These are phyloP conservation scores for Chaetothyriales sp. DNA, from an alignment of 2,329 filamentous ascomycete species.

Conservation along the genomic window DNA sequence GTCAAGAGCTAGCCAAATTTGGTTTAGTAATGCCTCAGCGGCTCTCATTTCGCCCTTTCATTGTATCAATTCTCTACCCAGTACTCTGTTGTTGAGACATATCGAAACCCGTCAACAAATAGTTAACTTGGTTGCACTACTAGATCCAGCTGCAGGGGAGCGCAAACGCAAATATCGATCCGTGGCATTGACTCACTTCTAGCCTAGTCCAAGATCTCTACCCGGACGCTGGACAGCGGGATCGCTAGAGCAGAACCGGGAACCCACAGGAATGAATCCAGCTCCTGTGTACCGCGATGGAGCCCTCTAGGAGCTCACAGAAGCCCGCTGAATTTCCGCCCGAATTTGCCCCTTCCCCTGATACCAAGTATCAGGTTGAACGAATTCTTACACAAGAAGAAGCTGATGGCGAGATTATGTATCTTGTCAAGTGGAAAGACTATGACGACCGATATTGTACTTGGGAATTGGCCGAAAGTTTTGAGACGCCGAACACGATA, in stretches of 20 bases:
- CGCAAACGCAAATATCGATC: background rate
- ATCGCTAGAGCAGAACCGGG: slow-evolving; percentile 8
- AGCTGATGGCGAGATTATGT: slow-evolving; percentile 27
- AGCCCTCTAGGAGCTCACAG: background rate
- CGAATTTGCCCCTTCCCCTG: slow-evolving; percentile 1
- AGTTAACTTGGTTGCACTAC: no score
- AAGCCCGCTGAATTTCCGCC: slow-evolving; percentile 12
- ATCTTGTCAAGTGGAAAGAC: slow-evolving; percentile 49
- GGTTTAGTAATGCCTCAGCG: no score
- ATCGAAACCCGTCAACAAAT: no score
- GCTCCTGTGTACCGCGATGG: slow-evolving; percentile 44
- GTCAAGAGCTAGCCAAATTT: no score
- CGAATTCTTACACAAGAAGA: slow-evolving; percentile 35
- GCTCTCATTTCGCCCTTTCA: no score
- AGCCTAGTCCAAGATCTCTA: background rate
- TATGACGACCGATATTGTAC: slow-evolving; percentile 44
- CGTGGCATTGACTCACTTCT: background rate
- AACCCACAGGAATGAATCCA: slow-evolving; percentile 31
- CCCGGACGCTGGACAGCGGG: background rate
- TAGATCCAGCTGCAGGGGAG: no score
- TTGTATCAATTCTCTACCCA: no score
- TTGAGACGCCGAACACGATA: slow-evolving; percentile 26
- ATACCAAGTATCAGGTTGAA: slow-evolving; percentile 41
- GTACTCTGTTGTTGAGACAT: no score
- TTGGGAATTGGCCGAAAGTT: slow-evolving; percentile 35